These are phyloP conservation scores for Arthrobotrys sphaeroides DNA, from an alignment of 2,329 filamentous ascomycete species.

Conservation along the genomic window DNA sequence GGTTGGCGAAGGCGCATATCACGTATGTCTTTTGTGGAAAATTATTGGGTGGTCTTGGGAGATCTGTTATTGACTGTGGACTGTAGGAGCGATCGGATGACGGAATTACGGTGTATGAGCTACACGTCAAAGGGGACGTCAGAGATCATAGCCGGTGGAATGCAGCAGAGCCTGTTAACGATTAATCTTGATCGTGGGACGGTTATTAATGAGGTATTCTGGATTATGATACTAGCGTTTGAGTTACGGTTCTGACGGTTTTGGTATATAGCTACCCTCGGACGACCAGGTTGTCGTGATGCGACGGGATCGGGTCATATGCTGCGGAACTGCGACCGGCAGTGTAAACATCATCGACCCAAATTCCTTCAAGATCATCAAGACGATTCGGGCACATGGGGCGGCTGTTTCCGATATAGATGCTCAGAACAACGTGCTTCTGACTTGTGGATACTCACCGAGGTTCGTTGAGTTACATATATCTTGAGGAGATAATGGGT, in stretches of 20 bases:
- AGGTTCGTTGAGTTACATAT: conserved; percentile 66
- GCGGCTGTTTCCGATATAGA: conserved; percentile 94
- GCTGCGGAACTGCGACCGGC: conserved; percentile 84
- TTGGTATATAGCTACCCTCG: conserved; percentile 69
- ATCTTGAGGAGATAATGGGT: neutral
- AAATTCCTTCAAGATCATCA: conserved; percentile 77
- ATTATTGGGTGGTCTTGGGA: neutral
- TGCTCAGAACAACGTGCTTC: conserved; percentile 90
- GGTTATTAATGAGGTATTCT: conserved; percentile 71
- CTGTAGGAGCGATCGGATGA: conserved; percentile 70
- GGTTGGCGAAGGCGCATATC: conserved; percentile 87
- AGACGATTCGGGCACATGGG: conserved; percentile 83
- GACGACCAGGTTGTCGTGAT: conserved; percentile 86
- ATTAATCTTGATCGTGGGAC: conserved; percentile 77
- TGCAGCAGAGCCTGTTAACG: conserved; percentile 84
- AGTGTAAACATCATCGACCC: conserved; percentile 87
- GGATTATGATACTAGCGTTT: neutral
- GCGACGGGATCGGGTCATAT: conserved; percentile 89
- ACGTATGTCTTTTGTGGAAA: conserved; percentile 64
- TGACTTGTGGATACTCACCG: conserved; percentile 92
- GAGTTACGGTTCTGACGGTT: neutral
- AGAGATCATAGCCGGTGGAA: conserved; percentile 81
- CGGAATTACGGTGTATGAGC: conserved; percentile 93
- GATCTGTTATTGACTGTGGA: neutral
- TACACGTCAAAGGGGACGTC: conserved; percentile 86